Conservation (phyloP, 2,329 filamentous ascomycete species). For the Xylaria sp. region DNA sequence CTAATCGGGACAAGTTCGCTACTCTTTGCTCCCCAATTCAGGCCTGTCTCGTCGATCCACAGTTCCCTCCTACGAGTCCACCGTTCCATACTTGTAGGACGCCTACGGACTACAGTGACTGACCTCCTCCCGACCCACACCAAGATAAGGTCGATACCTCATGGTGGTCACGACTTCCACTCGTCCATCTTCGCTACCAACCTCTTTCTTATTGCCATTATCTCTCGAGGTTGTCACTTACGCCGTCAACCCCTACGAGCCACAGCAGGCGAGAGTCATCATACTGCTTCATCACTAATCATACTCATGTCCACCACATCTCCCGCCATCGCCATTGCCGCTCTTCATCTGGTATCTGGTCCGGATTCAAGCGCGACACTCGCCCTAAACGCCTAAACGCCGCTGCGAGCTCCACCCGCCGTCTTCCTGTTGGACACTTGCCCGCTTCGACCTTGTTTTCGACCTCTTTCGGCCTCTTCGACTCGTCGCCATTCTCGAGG, state of each 20-base stretch:
- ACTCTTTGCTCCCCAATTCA: no score
- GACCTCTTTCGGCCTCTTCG: background rate
- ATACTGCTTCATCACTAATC: background rate
- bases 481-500: background rate
- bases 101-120: background rate
- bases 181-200: constrained; percentile 1
- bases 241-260: background rate
- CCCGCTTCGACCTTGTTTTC: background rate
- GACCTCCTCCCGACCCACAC: background rate
- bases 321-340: constrained; percentile 1
- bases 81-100: background rate
- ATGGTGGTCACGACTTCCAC: constrained; percentile 1
- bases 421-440: constrained; percentile 6
- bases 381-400: constrained; percentile 8
- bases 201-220: background rate
- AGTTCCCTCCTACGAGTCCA: no score
- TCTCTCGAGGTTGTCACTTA: background rate
- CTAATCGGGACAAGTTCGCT: no score
- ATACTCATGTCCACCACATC: constrained; percentile 1
- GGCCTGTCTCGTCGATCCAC: no score
- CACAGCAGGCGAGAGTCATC: constrained; percentile 7
- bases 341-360: constrained; percentile 8
- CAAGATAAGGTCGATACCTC: background rate
- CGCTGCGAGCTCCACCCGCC: constrained; percentile 13
- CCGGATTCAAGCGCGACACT: constrained; percentile 16